These are phyloP conservation scores for Aspergillus sp. DNA, from an alignment of 2,329 filamentous ascomycete species.

Conservation along the genomic window DNA sequence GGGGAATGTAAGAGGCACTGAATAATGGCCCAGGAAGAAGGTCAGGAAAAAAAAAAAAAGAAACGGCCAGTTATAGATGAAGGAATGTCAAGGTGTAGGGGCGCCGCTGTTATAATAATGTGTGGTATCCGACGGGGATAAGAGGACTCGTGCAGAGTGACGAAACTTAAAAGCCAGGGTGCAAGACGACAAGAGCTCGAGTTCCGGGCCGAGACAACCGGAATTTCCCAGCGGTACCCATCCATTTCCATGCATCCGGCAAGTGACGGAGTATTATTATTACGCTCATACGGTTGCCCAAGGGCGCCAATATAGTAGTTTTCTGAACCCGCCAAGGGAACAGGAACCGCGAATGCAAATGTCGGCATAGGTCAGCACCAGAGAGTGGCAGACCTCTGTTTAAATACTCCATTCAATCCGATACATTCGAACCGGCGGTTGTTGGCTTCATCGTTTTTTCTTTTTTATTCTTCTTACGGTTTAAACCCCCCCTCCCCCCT, in stretches of 20 bases:
- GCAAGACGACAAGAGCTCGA: constrained; percentile 7
- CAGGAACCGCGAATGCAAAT: neutral
- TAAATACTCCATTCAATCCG: neutral
- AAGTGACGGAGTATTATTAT: constrained; percentile 29
- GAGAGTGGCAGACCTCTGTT: neutral
- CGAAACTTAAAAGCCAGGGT: constrained; percentile 11
- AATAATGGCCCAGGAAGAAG: neutral
- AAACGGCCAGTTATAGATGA: neutral
- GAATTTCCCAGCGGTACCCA: constrained; percentile 15
- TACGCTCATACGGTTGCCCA: constrained; percentile 18
- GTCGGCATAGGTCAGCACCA: neutral
- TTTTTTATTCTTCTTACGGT: neutral
- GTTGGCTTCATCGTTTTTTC: neutral
- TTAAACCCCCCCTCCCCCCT: no score
- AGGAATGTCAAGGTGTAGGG: neutral
- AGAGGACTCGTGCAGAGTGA: constrained; percentile 6
- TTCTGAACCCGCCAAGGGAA: constrained; percentile 1
- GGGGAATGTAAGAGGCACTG: neutral
- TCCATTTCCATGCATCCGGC: constrained; percentile 16
- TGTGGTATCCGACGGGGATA: neutral
- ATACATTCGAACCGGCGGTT: neutral
- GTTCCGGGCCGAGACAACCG: constrained; percentile 23
- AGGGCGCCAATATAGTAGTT: constrained; percentile 18
- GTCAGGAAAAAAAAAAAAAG: constrained; percentile 2
- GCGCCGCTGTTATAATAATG: neutral